A percentile compares a stretch with the other conserved stretches of the same genome.
These are phyloP conservation scores for Saitozyma sp. DNA, from an alignment of 768 basidiomycete species.

Conservation along the genomic window DNA sequence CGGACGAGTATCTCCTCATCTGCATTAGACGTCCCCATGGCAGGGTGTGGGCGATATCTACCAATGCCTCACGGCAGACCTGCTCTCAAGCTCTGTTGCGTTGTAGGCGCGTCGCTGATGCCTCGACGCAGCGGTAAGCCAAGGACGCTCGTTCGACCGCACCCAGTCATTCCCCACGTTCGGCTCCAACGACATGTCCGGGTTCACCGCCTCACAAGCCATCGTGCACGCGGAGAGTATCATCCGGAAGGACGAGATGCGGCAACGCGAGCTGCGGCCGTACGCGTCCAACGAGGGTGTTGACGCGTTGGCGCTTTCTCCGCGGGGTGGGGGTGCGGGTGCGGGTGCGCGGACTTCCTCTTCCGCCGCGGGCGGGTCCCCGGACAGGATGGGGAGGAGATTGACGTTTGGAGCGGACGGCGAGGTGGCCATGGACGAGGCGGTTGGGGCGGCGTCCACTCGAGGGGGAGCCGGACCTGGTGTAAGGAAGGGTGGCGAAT, in stretches of 20 bases:
- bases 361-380: conserved; percentile 3
- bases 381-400: background rate
- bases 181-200: conserved; percentile 10
- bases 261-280: conserved; percentile 17
- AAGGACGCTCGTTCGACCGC: conserved; percentile 18
- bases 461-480: background rate
- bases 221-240: conserved; percentile 6
- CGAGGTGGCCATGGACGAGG: conserved; percentile 22
- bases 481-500: background rate
- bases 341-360: background rate
- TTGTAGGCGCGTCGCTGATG: no score
- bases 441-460: background rate
- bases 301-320: conserved; percentile 6
- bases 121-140: background rate
- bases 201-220: conserved; percentile 12
- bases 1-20: background rate
- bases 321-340: conserved; percentile 5
- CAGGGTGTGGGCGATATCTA: no score
- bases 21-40: background rate
- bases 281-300: conserved; percentile 13
- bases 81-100: no score
- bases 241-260: conserved; percentile 14
- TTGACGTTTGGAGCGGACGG: conserved; percentile 22
- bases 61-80: no score
- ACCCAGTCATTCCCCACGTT: conserved; percentile 29